Percentiles rank a stretch among this genome's conserved stretches.
These are phyloP conservation scores for Jaminaea rosea DNA, from an alignment of 1,284 basidiomycete genomes.

Conservation along the genomic window DNA sequence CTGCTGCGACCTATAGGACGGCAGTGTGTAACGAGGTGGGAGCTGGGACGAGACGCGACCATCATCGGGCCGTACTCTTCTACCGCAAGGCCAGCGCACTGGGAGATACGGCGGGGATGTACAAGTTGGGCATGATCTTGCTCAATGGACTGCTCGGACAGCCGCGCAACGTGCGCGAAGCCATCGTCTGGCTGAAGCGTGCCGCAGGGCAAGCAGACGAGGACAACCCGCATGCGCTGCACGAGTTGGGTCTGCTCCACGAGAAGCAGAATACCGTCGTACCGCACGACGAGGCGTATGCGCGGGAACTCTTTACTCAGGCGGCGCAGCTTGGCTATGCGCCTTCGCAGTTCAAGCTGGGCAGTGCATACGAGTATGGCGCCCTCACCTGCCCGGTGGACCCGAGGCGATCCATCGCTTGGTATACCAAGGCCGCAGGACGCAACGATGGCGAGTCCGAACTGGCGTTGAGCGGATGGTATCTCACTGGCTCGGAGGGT, in stretches of 20 bases:
- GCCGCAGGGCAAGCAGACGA: conserved; percentile 96
- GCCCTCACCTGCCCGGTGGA: conserved; percentile 80
- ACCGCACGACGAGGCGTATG: conserved; percentile 65
- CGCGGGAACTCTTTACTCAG: conserved; percentile 78
- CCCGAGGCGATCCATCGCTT: conserved; percentile 83
- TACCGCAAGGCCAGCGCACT: conserved; percentile 93
- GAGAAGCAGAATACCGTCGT: conserved; percentile 52
- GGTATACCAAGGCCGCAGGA: conserved; percentile 97
- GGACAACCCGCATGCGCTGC: conserved; percentile 93
- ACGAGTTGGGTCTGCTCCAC: conserved; percentile 87
- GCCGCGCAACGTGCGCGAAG: conserved; percentile 76
- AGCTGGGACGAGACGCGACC: conserved; percentile 88
- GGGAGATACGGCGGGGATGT: conserved; percentile 97
- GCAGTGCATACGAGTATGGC: conserved; percentile 90
- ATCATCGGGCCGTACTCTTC: conserved; percentile 79
- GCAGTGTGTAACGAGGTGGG: conserved; percentile 99
- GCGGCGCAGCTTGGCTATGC: conserved; percentile 89
- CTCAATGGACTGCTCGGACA: conserved; percentile 77
- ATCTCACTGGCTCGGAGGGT: conserved; percentile 69
- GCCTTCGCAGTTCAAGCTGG: conserved; percentile 88
- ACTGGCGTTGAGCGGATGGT: conserved; percentile 93
- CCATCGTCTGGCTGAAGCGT: conserved; percentile 84
- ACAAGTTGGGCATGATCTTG: conserved; percentile 93
- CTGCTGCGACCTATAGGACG: conserved; percentile 88
- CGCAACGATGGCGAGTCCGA: conserved; percentile 91